Conservation (phyloP, 2,329 filamentous ascomycete species). For the Thermothelomyces thermophilus region DNA sequence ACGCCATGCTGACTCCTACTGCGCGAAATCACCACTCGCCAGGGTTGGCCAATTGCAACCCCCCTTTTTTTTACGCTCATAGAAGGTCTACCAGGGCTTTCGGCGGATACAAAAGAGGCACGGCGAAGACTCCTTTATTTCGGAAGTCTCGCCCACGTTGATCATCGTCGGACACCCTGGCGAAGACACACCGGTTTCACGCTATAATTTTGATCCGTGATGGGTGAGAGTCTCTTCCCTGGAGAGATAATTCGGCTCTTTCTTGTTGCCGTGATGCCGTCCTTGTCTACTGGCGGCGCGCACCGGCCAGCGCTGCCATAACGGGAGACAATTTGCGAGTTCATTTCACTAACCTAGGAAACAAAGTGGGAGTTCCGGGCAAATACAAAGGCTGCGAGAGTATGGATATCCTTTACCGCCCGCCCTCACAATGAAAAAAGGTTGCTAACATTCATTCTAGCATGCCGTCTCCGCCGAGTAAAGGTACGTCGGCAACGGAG, state of each 20-base stretch:
- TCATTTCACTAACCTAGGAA: conserved; percentile 7
- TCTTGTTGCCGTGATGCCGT: too few relatives aligned
- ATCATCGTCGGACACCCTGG: not conserved
- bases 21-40: not conserved
- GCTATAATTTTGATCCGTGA: not conserved
- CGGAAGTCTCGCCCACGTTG: not conserved
- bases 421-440: not conserved
- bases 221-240: not conserved
- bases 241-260: not conserved
- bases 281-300: too few relatives aligned
- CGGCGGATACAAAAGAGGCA: not conserved
- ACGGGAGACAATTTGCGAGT: not conserved
- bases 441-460: conserved; percentile 23
- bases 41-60: not conserved
- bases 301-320: not conserved
- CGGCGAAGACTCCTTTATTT: too few relatives aligned
- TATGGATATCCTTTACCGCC: conserved; percentile 11
- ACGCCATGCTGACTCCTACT: not conserved
- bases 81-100: too few relatives aligned
- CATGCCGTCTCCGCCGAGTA: conserved; percentile 52
- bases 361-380: conserved; percentile 51
- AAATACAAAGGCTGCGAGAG: conserved; percentile 58
- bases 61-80: not conserved
- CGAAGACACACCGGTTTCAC: not conserved
- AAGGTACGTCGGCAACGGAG: conserved; percentile 38